These are phyloP conservation scores for Leishmania lainsoni DNA, from an alignment of 208 protist genomes.

Conservation along the genomic window DNA sequence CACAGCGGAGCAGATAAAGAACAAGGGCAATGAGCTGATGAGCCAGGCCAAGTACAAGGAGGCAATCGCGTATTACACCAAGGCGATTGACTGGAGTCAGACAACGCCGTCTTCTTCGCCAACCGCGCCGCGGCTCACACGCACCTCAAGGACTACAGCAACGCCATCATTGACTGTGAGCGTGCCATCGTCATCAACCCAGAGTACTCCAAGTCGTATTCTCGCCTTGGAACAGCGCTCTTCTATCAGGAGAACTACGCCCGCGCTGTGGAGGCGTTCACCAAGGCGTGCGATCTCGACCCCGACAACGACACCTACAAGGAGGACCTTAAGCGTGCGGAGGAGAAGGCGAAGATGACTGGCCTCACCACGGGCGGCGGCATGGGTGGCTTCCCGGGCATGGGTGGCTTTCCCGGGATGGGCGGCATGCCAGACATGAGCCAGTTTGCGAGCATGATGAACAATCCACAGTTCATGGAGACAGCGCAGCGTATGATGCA, in stretches of 20 bases:
- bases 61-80: slow-evolving; percentile 93
- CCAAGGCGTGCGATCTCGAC: slow-evolving; percentile 91
- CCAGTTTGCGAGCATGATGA: slow-evolving; percentile 83
- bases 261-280: slow-evolving; percentile 87
- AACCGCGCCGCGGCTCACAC: slow-evolving; percentile 93
- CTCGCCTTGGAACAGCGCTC: slow-evolving; percentile 85
- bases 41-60: slow-evolving; percentile 92
- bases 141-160: slow-evolving; percentile 90
- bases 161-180: slow-evolving; percentile 90
- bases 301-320: slow-evolving; percentile 92
- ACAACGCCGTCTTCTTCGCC: slow-evolving; percentile 90
- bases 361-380: slow-evolving; percentile 30
- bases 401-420: slow-evolving; percentile 49
- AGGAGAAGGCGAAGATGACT: slow-evolving; percentile 73
- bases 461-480: slow-evolving; percentile 93
- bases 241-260: slow-evolving; percentile 91
- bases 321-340: slow-evolving; percentile 86
- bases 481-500: slow-evolving; percentile 89
- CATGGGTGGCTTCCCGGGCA: slow-evolving; percentile 38
- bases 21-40: slow-evolving; percentile 93
- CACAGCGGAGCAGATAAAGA: slow-evolving; percentile 92
- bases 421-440: slow-evolving; percentile 80
- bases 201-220: slow-evolving; percentile 91
- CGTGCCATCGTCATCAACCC: slow-evolving; percentile 85
- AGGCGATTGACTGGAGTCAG: slow-evolving; percentile 91